A percentile compares a stretch with the other conserved stretches of the same genome.
phyloP scores from a whole-genome alignment of 73 alveolate species.

The Paramecium primaurelia region DNA sequence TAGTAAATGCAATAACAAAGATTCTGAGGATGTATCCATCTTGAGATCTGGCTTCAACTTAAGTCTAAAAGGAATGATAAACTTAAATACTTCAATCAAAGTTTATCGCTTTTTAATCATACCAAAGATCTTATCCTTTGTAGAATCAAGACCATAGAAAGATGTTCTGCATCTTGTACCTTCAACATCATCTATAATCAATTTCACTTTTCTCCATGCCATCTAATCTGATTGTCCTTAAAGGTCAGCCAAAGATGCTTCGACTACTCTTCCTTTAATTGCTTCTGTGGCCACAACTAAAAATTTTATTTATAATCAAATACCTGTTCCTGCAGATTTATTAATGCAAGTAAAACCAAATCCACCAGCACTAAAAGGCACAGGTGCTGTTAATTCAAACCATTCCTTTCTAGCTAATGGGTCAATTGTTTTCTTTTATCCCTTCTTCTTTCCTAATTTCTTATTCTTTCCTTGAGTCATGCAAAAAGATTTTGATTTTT shows the following conservation, averaged over 20 bases:
- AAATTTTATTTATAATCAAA: neutral
- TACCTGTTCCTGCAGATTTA: constrained; percentile 59
- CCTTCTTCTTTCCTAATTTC: constrained; percentile 64
- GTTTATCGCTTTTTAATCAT: constrained; percentile 95
- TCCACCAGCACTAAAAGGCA: constrained; percentile 51
- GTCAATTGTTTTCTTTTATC: constrained; percentile 54
- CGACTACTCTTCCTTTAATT: constrained; percentile 93
- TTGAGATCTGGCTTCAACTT: constrained; percentile 83
- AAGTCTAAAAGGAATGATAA: constrained; percentile 40
- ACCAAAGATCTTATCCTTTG: constrained; percentile 90
- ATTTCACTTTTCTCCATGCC: constrained; percentile 87
- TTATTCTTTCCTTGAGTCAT: constrained; percentile 66
- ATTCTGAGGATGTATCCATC: constrained; percentile 90
- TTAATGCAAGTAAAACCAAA: constrained; percentile 59
- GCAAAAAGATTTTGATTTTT: constrained; percentile 47
- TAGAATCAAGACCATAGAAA: constrained; percentile 93
- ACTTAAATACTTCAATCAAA: constrained; percentile 76
- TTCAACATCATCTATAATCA: constrained; percentile 95
- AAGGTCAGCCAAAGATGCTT: constrained; percentile 79
- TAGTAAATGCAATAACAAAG: constrained; percentile 92
- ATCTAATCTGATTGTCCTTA: constrained; percentile 58
- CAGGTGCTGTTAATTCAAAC: constrained; percentile 62
- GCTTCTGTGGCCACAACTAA: constrained; percentile 79
- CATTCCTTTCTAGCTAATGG: constrained; percentile 62
- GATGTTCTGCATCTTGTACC: constrained; percentile 84